These are phyloP conservation scores for Helicocarpus griseus DNA, from an alignment of 2,329 filamentous ascomycete genomes.

Conservation along the genomic window DNA sequence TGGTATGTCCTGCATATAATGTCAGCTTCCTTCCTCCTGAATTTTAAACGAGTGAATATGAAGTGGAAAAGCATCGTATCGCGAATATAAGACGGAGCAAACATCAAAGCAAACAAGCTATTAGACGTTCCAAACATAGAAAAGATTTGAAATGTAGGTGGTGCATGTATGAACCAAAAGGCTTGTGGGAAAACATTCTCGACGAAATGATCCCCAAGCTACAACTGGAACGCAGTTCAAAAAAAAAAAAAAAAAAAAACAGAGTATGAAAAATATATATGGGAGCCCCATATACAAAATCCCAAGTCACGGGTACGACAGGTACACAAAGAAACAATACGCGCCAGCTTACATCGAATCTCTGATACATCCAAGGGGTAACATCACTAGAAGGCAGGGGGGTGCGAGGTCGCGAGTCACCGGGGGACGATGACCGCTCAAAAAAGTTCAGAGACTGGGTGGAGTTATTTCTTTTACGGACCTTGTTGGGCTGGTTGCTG, in stretches of 20 bases:
- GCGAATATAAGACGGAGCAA: no score
- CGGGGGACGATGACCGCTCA: slow-evolving; percentile 57
- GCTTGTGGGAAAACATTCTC: neutral
- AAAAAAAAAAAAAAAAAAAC: neutral
- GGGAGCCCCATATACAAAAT: neutral
- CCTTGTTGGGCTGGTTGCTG: slow-evolving; percentile 44
- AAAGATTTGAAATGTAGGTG: neutral
- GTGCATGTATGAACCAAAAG: neutral
- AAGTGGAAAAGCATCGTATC: no score
- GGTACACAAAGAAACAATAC: neutral
- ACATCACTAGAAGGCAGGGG: slow-evolving; percentile 84
- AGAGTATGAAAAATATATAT: neutral
- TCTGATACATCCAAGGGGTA: slow-evolving; percentile 94
- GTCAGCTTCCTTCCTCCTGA: neutral
- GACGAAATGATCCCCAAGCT: no score
- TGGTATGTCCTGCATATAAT: slow-evolving; percentile 54
- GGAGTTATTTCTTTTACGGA: slow-evolving; percentile 73
- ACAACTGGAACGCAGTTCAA: no score
- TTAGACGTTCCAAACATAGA: no score
- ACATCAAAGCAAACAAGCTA: no score
- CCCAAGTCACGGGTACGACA: no score
- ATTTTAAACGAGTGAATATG: neutral
- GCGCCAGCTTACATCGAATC: slow-evolving; percentile 53
- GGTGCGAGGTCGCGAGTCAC: slow-evolving; percentile 64
- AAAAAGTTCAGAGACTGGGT: slow-evolving; percentile 54